These are phyloP conservation scores for Xylaria sp. DNA, from an alignment of 495 filamentous ascomycete species.

Conservation along the genomic window DNA sequence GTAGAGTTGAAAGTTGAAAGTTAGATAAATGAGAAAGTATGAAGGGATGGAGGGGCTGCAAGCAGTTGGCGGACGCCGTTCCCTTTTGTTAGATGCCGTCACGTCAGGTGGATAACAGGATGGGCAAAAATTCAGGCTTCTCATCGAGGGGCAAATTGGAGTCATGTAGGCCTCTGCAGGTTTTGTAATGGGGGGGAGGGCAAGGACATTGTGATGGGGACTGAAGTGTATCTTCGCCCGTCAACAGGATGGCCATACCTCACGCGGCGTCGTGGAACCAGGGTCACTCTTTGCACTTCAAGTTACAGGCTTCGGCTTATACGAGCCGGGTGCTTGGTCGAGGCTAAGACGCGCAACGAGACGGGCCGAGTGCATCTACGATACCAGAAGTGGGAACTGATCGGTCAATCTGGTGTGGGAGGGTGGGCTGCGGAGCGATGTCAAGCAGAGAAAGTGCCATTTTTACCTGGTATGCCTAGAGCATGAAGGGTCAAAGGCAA, in stretches of 20 bases:
- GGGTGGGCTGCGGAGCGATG: conserved; percentile 17
- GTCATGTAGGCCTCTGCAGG: conserved; percentile 25
- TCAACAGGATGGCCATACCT: conserved; percentile 20
- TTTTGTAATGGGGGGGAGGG: conserved; percentile 22
- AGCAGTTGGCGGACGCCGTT: conserved; percentile 11
- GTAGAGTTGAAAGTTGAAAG: neutral
- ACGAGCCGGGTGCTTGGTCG: conserved; percentile 27
- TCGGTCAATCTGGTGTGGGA: conserved; percentile 25
- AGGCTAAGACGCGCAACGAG: conserved; percentile 28
- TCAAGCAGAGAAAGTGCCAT: conserved; percentile 7
- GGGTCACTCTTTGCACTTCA: conserved; percentile 24
- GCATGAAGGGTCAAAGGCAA: neutral
- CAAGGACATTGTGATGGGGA: conserved; percentile 16
- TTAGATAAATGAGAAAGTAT: neutral
- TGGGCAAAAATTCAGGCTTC: neutral
- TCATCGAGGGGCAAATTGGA: conserved; percentile 23
- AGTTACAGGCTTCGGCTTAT: conserved; percentile 18
- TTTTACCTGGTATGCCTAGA: neutral
- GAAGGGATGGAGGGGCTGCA: neutral
- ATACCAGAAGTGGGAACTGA: conserved; percentile 28
- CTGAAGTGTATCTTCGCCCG: conserved; percentile 16
- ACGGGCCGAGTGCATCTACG: conserved; percentile 28
- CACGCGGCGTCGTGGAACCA: conserved; percentile 17
- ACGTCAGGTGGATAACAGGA: conserved; percentile 9
- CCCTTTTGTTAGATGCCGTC: conserved; percentile 7